These are phyloP conservation scores for Madurella mycetomatis DNA, from an alignment of 2,329 filamentous ascomycete genomes.

Conservation along the genomic window DNA sequence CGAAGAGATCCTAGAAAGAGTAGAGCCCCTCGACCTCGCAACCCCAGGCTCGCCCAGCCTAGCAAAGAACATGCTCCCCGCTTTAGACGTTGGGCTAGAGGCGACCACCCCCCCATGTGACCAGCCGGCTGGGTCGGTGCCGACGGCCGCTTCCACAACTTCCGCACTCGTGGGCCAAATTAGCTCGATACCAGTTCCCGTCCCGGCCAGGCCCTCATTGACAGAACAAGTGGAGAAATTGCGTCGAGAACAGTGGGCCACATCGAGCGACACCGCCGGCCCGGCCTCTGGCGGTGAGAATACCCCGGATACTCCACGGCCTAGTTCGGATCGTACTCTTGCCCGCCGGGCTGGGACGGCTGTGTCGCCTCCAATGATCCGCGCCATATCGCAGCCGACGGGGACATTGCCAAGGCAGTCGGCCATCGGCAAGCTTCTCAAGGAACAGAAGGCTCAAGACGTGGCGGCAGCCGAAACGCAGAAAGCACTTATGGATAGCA, in stretches of 20 bases:
- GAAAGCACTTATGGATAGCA: slow-evolving; percentile 35
- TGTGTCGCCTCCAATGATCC: slow-evolving; percentile 50
- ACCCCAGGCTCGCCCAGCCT: slow-evolving; percentile 34
- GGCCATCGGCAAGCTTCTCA: slow-evolving; percentile 38
- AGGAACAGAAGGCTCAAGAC: slow-evolving; percentile 28
- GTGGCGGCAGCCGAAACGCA: slow-evolving; percentile 31
- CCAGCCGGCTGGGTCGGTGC: slow-evolving; percentile 9
- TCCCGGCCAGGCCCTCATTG: slow-evolving; percentile 28
- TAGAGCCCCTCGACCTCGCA: slow-evolving; percentile 49
- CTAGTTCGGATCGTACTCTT: slow-evolving; percentile 26
- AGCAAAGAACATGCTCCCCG: slow-evolving; percentile 16
- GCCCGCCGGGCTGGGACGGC: slow-evolving; percentile 43
- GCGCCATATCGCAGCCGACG: slow-evolving; percentile 50
- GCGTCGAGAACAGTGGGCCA: slow-evolving; percentile 45
- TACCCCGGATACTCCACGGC: slow-evolving; percentile 16
- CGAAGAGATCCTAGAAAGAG: slow-evolving; percentile 37
- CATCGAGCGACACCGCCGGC: slow-evolving; percentile 30
- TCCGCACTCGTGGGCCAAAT: slow-evolving; percentile 2
- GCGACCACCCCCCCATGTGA: slow-evolving; percentile 9
- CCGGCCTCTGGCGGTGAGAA: slow-evolving; percentile 21
- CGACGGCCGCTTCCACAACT: slow-evolving; percentile 23
- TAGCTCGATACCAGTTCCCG: slow-evolving; percentile 3
- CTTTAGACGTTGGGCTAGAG: slow-evolving; percentile 12
- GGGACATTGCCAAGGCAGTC: slow-evolving; percentile 46
- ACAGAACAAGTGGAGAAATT: slow-evolving; percentile 49